Conservation (phyloP, 495 filamentous ascomycete species). For the Penicillium silybi region DNA sequence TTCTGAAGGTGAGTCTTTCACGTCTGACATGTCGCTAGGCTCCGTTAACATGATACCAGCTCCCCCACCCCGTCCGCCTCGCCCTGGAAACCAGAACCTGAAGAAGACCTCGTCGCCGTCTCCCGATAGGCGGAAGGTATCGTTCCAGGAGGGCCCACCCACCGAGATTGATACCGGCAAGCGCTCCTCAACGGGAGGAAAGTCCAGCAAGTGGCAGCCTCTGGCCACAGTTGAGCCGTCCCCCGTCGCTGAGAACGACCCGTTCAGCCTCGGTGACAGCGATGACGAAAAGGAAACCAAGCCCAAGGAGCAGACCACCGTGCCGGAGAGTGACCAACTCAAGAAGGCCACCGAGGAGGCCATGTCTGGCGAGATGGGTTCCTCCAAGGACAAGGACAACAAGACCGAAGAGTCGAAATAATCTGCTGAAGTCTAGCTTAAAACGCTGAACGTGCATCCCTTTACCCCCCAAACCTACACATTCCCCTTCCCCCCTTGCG, state of each 20-base stretch:
- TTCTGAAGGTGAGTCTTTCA: constrained; percentile 55
- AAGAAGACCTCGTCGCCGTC: constrained; percentile 67
- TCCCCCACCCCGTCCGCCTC: constrained; percentile 51
- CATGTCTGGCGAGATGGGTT: constrained; percentile 27
- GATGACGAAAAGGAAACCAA: constrained; percentile 88
- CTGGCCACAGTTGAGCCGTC: constrained; percentile 81
- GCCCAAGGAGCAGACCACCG: constrained; percentile 54
- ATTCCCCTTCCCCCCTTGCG: background rate
- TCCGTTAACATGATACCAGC: constrained; percentile 29
- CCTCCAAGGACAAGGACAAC: constrained; percentile 15
- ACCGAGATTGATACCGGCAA: constrained; percentile 76
- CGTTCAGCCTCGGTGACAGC: constrained; percentile 93
- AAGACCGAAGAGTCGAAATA: constrained; percentile 32
- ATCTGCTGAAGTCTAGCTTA: background rate
- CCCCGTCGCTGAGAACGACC: constrained; percentile 87
- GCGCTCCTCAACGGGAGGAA: constrained; percentile 43
- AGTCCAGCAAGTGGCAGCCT: constrained; percentile 95
- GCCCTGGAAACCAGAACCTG: constrained; percentile 72
- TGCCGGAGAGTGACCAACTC: constrained; percentile 64
- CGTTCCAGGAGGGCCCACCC: constrained; percentile 68
- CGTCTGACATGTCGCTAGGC: constrained; percentile 7
- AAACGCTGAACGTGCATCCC: background rate
- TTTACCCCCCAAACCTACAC: background rate
- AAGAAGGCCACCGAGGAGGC: constrained; percentile 69
- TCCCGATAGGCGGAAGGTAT: constrained; percentile 66